Evolutionary conservation across 2,329 filamentous ascomycete species (phyloP).

Genomic region (Neophaeococcomyces mojaviensis): DNA sequence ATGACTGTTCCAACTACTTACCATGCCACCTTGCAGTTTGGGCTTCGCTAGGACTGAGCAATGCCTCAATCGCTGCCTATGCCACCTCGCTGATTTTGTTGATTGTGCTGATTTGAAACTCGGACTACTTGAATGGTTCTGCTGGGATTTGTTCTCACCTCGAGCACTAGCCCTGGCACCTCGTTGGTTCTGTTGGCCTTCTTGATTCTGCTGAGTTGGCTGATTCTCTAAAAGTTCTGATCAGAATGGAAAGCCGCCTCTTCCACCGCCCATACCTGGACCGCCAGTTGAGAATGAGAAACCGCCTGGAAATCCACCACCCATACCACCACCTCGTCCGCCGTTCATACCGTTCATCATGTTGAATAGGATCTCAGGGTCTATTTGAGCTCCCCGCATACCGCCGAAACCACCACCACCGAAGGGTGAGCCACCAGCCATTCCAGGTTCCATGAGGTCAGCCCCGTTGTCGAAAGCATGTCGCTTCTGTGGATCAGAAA

Average conservation of each 20-base stretch:
- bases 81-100: too few species aligned
- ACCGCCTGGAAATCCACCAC: conserved; percentile 17
- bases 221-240: too few species aligned
- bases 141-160: too few species aligned
- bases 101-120: too few species aligned
- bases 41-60: too few species aligned
- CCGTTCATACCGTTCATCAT: conserved; percentile 54
- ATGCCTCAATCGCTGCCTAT: too few species aligned
- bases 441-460: conserved; percentile 77
- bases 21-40: too few species aligned
- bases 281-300: conserved; percentile 16
- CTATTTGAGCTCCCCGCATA: conserved; percentile 37
- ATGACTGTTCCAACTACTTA: too few species aligned
- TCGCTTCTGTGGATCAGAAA: conserved; percentile 91
- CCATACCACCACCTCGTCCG: conserved; percentile 40
- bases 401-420: conserved; percentile 30
- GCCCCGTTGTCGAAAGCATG: conserved; percentile 87
- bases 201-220: too few species aligned
- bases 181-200: too few species aligned
- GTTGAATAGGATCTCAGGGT: conserved; percentile 31
- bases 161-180: too few species aligned
- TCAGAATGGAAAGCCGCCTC: conserved; percentile 22
- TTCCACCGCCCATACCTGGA: conserved; percentile 15
- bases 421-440: conserved; percentile 55
- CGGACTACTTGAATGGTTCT: too few species aligned